Conservation (phyloP, 805 yeast species). For the Kazachstania africana region DNA sequence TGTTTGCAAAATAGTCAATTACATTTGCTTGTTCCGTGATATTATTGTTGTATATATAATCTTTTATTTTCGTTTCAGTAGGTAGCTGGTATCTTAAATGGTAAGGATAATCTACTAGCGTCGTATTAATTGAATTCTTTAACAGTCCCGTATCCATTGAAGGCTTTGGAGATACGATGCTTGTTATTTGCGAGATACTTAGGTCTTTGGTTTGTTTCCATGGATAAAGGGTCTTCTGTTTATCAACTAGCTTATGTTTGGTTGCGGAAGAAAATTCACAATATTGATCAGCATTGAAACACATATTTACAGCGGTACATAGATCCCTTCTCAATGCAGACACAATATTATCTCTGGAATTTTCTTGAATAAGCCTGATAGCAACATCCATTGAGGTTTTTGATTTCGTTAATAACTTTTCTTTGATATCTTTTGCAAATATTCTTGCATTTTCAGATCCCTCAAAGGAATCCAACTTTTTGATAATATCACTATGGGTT, state of each 20-base stretch:
- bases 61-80: constrained; percentile 48
- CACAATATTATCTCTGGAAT: constrained; percentile 44
- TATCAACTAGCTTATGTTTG: constrained; percentile 48
- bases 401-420: constrained; percentile 53
- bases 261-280: constrained; percentile 63
- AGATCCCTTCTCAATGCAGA: constrained; percentile 65
- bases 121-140: constrained; percentile 21
- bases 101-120: constrained; percentile 34
- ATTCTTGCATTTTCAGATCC: constrained; percentile 42
- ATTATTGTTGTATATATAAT: too few relatives aligned
- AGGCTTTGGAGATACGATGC: constrained; percentile 23
- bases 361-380: constrained; percentile 53
- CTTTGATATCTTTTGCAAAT: constrained; percentile 52
- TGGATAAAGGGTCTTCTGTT: constrained; percentile 42
- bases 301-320: constrained; percentile 64
- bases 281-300: constrained; percentile 29
- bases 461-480: constrained; percentile 38
- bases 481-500: constrained; percentile 40
- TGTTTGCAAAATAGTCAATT: too few relatives aligned
- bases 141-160: constrained; percentile 23
- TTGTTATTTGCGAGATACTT: constrained; percentile 7
- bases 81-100: constrained; percentile 60
- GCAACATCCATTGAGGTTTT: constrained; percentile 71
- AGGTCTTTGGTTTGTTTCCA: constrained; percentile 28
- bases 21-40: too few relatives aligned